phyloP scores from a whole-genome alignment of 768 basidiomycete genomes.

The Dacryopinax primogenitus region DNA sequence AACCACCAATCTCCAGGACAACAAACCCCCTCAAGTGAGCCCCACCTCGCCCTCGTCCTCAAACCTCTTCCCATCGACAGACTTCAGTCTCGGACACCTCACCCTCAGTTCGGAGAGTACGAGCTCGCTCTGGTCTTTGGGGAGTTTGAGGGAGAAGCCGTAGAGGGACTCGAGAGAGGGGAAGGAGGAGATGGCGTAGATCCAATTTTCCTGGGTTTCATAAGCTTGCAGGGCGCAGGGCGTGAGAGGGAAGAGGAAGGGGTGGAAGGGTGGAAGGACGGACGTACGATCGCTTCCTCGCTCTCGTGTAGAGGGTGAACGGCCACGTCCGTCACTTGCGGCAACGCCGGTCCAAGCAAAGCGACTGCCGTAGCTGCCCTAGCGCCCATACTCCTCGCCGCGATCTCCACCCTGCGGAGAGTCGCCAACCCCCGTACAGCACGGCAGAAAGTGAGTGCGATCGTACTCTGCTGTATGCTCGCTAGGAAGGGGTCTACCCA shows the following conservation, averaged over 20 bases:
- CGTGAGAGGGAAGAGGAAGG: not conserved
- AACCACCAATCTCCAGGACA: not conserved
- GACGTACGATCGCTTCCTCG: not conserved
- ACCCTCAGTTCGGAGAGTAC: not conserved
- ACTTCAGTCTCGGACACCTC: not conserved
- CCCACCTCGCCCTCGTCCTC: not conserved
- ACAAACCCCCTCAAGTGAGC: not conserved
- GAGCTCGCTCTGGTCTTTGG: not conserved
- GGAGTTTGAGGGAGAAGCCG: not conserved
- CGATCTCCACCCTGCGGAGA: not conserved
- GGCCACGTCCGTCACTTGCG: not conserved
- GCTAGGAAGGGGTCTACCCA: not conserved
- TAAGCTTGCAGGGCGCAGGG: not conserved
- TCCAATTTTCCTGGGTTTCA: not conserved
- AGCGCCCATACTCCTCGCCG: not conserved
- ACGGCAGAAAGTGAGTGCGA: not conserved
- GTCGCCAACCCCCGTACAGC: not conserved
- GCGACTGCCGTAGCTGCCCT: not conserved
- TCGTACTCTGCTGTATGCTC: not conserved
- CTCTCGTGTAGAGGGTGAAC: constrained; percentile 6
- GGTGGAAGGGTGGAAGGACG: not conserved
- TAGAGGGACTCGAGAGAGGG: not conserved
- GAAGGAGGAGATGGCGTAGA: not conserved
- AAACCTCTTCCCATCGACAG: not conserved
- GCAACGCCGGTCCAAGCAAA: not conserved